Evolutionary conservation across 2,329 filamentous ascomycete species (phyloP).

Genomic region (Trichoderma koningii): DNA sequence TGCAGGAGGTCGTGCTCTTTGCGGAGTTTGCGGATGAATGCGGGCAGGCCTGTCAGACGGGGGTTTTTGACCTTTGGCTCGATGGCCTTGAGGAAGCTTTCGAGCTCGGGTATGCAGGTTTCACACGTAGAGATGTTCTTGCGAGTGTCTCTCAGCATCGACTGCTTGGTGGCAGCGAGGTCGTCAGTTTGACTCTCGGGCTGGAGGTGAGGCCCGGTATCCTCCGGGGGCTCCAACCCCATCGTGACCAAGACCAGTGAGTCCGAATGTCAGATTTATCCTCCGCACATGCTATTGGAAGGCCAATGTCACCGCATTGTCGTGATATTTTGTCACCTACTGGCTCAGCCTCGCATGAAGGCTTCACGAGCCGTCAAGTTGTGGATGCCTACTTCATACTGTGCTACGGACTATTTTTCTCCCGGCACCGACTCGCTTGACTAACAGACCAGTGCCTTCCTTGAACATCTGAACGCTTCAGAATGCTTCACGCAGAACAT

Average conservation of each 20-base stretch:
- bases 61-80: constrained; percentile 21
- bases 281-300: background rate
- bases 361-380: background rate
- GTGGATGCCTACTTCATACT: constrained; percentile 23
- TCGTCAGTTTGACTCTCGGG: background rate
- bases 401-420: constrained; percentile 21
- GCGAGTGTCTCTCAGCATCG: constrained; percentile 26
- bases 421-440: background rate
- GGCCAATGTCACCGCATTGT: background rate
- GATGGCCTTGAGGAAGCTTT: constrained; percentile 28
- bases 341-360: constrained; percentile 1
- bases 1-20: constrained; percentile 29
- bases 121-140: constrained; percentile 25
- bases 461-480: too few relatives aligned
- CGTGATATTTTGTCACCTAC: background rate
- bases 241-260: background rate
- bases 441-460: too few relatives aligned
- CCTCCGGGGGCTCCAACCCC: background rate
- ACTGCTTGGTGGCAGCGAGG: constrained; percentile 1
- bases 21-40: constrained; percentile 32
- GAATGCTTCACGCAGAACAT: too few relatives aligned
- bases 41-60: constrained; percentile 32
- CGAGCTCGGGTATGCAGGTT: constrained; percentile 30
- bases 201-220: background rate
- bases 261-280: background rate